Conservation (phyloP, 129 eudicot species). For the Chrysanthemum lavandulifolium region DNA sequence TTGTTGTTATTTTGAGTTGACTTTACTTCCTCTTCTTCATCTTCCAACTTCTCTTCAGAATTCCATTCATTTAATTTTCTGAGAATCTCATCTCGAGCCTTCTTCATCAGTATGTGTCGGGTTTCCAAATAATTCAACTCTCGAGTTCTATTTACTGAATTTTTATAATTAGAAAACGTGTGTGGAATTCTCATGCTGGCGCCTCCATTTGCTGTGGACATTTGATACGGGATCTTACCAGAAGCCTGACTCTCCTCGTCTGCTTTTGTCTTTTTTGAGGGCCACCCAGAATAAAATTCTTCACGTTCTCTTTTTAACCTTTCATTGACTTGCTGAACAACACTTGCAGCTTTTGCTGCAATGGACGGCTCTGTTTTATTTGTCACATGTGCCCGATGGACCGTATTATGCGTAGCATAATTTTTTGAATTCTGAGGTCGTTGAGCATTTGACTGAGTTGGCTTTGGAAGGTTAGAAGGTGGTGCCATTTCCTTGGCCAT, state of each 20-base stretch:
- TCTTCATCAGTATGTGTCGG: constrained; percentile 55
- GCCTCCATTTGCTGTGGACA: constrained; percentile 41
- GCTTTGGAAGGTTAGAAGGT: constrained; percentile 49
- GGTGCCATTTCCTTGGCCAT: constrained; percentile 74
- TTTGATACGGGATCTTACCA: constrained; percentile 36
- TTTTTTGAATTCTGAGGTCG: constrained; percentile 37
- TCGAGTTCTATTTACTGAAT: constrained; percentile 40
- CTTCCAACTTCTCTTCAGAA: constrained; percentile 29
- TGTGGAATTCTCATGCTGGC: constrained; percentile 26
- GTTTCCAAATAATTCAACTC: constrained; percentile 57
- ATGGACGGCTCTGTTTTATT: constrained; percentile 39
- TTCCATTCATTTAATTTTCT: constrained; percentile 49
- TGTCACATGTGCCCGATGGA: constrained; percentile 22
- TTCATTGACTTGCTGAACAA: constrained; percentile 57
- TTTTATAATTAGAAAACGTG: constrained; percentile 33
- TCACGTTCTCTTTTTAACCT: constrained; percentile 59
- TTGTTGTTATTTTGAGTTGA: constrained; percentile 8
- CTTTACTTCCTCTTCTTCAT: constrained; percentile 9
- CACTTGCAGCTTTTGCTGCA: constrained; percentile 66
- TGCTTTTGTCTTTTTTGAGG: constrained; percentile 47
- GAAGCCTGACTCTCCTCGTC: constrained; percentile 37
- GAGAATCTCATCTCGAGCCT: constrained; percentile 52
- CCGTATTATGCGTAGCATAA: constrained; percentile 31
- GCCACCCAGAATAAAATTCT: constrained; percentile 48
- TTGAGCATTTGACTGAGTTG: constrained; percentile 35